A percentile compares a stretch with the other conserved stretches of the same genome.
Evolutionary conservation across 805 yeast genomes (phyloP).

Genomic region (Candida ascalaphidarum): DNA sequence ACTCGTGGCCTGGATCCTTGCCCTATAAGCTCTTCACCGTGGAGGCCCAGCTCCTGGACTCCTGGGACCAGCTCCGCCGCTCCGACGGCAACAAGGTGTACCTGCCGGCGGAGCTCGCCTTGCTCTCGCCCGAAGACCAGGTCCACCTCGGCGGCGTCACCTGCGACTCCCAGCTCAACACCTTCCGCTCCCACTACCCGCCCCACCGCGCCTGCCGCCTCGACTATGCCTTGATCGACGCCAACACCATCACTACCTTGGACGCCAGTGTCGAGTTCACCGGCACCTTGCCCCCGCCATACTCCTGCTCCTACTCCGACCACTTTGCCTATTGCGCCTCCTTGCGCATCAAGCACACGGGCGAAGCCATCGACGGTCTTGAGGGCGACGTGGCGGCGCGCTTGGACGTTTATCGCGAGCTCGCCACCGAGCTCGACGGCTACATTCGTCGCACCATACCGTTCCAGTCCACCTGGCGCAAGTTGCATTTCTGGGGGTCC

Average conservation of each 20-base stretch:
- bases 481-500: constrained; percentile 54
- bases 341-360: neutral
- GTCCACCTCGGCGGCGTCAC: constrained; percentile 73
- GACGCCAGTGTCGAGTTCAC: constrained; percentile 70
- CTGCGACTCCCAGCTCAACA: constrained; percentile 79
- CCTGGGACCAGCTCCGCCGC: constrained; percentile 71
- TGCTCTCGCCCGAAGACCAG: constrained; percentile 39
- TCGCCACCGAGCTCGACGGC: constrained; percentile 28
- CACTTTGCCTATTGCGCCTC: constrained; percentile 67
- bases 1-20: constrained; percentile 79
- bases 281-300: constrained; percentile 50
- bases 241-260: constrained; percentile 39
- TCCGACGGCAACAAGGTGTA: constrained; percentile 26
- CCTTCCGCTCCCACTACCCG: constrained; percentile 62
- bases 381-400: constrained; percentile 6
- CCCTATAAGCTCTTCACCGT: constrained; percentile 67
- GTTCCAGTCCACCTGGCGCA: constrained; percentile 59
- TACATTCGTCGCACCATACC: constrained; percentile 40
- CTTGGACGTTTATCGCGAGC: constrained; percentile 28
- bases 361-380: neutral
- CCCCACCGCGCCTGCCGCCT: constrained; percentile 74
- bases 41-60: constrained; percentile 64
- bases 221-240: constrained; percentile 81
- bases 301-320: constrained; percentile 67
- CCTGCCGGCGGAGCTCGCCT: constrained; percentile 14